Base-by-base conservation (phyloP, 1,284 basidiomycete genomes). In the Microbotryum silenes-acaulis region DNA sequence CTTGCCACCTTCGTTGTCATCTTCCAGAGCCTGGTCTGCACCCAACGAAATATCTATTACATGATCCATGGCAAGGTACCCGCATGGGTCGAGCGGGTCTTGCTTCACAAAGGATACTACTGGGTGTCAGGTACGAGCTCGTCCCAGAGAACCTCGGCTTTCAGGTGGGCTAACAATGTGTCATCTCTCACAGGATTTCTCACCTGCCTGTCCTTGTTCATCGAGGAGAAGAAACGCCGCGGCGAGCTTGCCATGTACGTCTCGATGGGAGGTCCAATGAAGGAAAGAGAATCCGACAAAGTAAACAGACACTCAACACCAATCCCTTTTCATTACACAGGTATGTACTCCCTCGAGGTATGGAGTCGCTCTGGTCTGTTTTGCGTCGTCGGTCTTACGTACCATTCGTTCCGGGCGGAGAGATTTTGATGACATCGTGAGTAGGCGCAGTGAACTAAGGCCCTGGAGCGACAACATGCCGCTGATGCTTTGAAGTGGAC, bases 201-300 rank as follows among this genome's bases (percentile, higher is more conserved):
- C 6, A 82, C 88, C 10, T 90, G 87, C 20, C 71, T 93, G 3
- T 82, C 89, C 16, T 78, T 97, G 47, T 85, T 97, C 59, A 82
- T 94, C 5, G 94, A 98, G 73, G 91, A 91, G 72, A 86, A 84
- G 75, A 79, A 84, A 56, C 79, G 91, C 18, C 80, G 90, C 16
- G 84, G 83, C 4, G 91, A 94, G 76, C 77, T 94, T 66, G 91
- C 93, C 31, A 93, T 96, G 86, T 98, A 94, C 75, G 91, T 91
- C 6, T n/a, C 37, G 37, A 42, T 18, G 16, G 37, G 77, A 31
- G 31, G 31, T 20, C 21, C 20, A 16, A 20, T 73, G 51, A 72
- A 74, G 52, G 51, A 42, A 52, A 57, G 47, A 45, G 16, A 37
- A 6, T 20, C 21, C 20, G 6, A 20, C 72, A 50, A 72, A 74